These are phyloP conservation scores for Pseudisothecium myosuroides DNA, from an alignment of 225 moss, liverwort and hornwort species.

Conservation along the genomic window DNA sequence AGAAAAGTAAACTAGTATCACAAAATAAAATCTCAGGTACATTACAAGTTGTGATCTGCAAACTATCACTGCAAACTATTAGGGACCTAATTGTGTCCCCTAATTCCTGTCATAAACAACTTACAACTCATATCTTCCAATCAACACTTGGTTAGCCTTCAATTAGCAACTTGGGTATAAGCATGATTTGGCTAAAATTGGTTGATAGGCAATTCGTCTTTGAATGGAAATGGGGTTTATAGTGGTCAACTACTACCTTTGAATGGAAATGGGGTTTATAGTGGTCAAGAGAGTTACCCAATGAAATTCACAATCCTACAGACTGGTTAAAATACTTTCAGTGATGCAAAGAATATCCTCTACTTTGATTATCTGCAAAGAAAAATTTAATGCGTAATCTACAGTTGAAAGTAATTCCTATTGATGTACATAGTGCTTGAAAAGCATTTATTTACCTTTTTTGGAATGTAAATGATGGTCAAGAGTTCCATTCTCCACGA, in stretches of 20 bases:
- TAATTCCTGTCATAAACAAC: not conserved
- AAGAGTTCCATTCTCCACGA: constrained; percentile 82
- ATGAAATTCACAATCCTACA: not conserved
- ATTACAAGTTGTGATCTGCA: not conserved
- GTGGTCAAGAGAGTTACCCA: not conserved
- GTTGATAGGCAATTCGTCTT: not conserved
- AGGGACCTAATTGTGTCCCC: not conserved
- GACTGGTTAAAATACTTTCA: too few relatives aligned
- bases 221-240: not conserved
- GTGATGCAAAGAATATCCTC: not conserved
- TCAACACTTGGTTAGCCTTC: not conserved
- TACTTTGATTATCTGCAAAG: too few relatives aligned
- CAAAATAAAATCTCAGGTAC: not conserved
- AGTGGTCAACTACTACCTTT: not conserved
- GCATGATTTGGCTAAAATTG: not conserved
- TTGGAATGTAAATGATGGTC: constrained; percentile 67
- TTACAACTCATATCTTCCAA: not conserved
- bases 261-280: not conserved
- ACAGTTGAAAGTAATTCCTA: not conserved
- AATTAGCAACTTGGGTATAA: not conserved
- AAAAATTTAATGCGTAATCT: not conserved
- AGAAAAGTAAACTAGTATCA: not conserved
- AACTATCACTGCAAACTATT: not conserved
- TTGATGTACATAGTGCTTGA: not conserved
- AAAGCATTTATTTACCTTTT: constrained; percentile 16